A percentile compares a stretch with the other conserved stretches of the same genome.
These are phyloP conservation scores for Chrysopogon serrulatus DNA, from an alignment of 176 grass and related monocot genomes.

Conservation along the genomic window DNA sequence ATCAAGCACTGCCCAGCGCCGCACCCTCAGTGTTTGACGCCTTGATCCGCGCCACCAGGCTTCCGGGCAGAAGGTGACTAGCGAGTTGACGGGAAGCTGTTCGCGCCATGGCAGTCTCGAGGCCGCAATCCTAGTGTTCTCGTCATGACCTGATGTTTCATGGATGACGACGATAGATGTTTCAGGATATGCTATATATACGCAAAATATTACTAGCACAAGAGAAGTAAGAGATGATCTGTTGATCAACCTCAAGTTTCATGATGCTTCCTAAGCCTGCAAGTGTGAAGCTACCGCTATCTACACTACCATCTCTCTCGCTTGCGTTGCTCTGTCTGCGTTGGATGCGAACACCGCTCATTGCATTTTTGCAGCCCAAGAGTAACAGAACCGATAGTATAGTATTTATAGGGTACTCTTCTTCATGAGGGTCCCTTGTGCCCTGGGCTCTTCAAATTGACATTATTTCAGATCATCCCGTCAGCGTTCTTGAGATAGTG, in stretches of 20 bases:
- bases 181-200: background rate
- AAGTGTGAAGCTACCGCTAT: background rate
- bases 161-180: background rate
- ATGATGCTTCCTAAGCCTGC: background rate
- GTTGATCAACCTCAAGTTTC: background rate
- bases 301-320: background rate
- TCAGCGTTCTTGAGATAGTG: no score
- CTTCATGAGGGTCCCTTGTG: no score
- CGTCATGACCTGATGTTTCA: background rate
- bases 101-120: accelerated
- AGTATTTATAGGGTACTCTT: background rate
- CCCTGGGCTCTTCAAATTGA: no score
- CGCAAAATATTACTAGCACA: background rate
- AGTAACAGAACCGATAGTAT: background rate
- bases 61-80: accelerated
- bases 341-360: background rate
- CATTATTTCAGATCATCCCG: no score
- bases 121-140: background rate
- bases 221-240: background rate
- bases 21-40: background rate
- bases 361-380: background rate
- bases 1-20: background rate
- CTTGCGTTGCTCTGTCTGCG: background rate
- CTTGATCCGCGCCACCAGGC: background rate
- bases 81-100: background rate